Conservation (phyloP, 1,284 basidiomycete species). For the Cystobasidium sp. region DNA sequence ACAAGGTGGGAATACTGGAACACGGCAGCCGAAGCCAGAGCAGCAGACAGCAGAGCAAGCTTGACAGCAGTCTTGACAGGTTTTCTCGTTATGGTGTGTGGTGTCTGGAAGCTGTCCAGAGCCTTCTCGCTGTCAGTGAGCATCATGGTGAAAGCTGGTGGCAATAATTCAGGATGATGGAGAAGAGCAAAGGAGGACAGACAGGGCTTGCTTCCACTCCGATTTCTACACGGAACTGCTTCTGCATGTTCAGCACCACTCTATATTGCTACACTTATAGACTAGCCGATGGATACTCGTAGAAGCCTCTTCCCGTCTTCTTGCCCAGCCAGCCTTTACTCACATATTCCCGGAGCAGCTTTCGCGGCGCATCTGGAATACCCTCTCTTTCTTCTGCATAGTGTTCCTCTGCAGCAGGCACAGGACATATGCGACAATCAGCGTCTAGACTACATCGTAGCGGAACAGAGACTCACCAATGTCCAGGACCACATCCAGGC, state of each 20-base stretch:
- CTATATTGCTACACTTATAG: neutral
- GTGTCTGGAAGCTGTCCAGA: neutral
- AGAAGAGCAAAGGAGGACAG: neutral
- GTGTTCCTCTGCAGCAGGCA: constrained; percentile 1
- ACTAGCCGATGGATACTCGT: constrained; percentile 10
- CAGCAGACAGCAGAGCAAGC: neutral
- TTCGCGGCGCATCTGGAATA: constrained; percentile 13
- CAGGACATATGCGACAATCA: neutral
- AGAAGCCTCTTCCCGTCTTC: constrained; percentile 27
- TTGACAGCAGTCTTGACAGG: neutral
- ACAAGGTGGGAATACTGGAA: neutral
- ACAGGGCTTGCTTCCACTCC: neutral
- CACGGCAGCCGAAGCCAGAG: neutral
- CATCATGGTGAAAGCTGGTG: neutral
- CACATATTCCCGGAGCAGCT: constrained; percentile 5
- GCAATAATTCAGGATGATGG: neutral
- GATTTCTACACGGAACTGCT: neutral
- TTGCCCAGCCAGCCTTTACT: constrained; percentile 9
- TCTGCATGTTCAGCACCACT: neutral
- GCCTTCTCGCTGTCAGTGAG: neutral
- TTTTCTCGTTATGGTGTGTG: neutral
- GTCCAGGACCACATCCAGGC: constrained; percentile 34
- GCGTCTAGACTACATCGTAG: neutral
- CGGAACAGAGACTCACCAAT: neutral
- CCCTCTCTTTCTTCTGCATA: constrained; percentile 26